phyloP scores from a whole-genome alignment of 495 filamentous ascomycete species.

The Chaetomidium leptoderma region DNA sequence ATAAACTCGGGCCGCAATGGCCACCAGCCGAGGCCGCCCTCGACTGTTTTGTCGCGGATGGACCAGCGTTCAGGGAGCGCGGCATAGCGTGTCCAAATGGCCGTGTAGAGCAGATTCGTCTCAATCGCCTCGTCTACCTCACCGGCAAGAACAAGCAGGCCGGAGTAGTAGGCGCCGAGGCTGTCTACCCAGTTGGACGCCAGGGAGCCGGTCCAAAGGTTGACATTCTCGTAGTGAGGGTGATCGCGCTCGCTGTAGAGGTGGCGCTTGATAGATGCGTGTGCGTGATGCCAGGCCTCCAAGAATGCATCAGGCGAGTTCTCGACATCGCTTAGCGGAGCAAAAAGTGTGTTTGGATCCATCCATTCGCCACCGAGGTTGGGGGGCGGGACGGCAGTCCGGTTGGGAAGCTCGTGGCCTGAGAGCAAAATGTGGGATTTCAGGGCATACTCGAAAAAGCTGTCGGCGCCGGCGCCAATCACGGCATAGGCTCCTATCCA shows the following conservation, averaged over 20 bases:
- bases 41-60: conserved; percentile 74
- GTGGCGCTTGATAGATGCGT: conserved; percentile 81
- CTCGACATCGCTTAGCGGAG: conserved; percentile 57
- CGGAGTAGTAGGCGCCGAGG: conserved; percentile 90
- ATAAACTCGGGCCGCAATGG: conserved; percentile 92
- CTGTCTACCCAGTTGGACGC: conserved; percentile 93
- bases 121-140: conserved; percentile 86
- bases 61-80: conserved; percentile 95
- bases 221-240: conserved; percentile 87
- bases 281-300: conserved; percentile 78
- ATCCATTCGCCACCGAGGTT: conserved; percentile 36
- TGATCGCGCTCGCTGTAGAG: conserved; percentile 68
- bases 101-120: conserved; percentile 82
- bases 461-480: conserved; percentile 92
- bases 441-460: conserved; percentile 96
- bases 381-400: conserved; percentile 34
- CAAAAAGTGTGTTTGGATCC: conserved; percentile 54
- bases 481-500: conserved; percentile 87
- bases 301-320: conserved; percentile 75
- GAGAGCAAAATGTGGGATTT: conserved; percentile 90
- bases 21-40: conserved; percentile 88
- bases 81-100: conserved; percentile 89
- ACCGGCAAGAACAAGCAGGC: conserved; percentile 79
- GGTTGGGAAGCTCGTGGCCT: conserved; percentile 54
- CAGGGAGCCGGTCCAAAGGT: conserved; percentile 73